Conservation (phyloP, 352 stramenopile genomes). For the Phytophthora pinifolia region DNA sequence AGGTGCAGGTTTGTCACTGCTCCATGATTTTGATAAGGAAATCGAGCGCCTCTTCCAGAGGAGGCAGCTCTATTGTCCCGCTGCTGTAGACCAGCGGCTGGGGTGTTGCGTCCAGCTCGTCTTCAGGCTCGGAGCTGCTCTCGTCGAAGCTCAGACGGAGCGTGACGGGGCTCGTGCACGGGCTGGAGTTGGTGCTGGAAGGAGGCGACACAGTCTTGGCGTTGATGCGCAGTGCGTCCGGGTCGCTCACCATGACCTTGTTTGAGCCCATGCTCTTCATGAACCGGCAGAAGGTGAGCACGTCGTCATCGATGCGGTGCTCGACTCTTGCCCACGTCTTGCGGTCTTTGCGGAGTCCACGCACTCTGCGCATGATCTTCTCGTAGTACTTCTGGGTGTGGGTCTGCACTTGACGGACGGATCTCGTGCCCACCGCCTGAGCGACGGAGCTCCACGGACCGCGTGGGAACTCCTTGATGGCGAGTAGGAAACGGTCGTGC, state of each 20-base stretch:
- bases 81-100: slow-evolving; percentile 4
- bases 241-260: slow-evolving; percentile 27
- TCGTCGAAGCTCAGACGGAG: slow-evolving; percentile 17
- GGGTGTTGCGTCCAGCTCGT: slow-evolving; percentile 14
- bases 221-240: slow-evolving; percentile 17
- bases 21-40: slow-evolving; percentile 57
- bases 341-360: slow-evolving; percentile 59
- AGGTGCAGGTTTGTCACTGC: slow-evolving; percentile 9
- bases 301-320: slow-evolving; percentile 60
- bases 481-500: slow-evolving; percentile 56
- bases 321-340: slow-evolving; percentile 50
- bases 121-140: slow-evolving; percentile 11
- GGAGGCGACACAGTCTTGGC: slow-evolving; percentile 18
- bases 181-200: slow-evolving; percentile 26
- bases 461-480: slow-evolving; percentile 45
- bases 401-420: slow-evolving; percentile 66
- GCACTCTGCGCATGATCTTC: slow-evolving; percentile 65
- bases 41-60: slow-evolving; percentile 53
- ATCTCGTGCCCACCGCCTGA: slow-evolving; percentile 43
- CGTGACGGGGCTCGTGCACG: slow-evolving; percentile 28
- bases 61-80: slow-evolving; percentile 24
- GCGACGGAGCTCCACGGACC: slow-evolving; percentile 50
- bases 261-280: slow-evolving; percentile 40
- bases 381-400: slow-evolving; percentile 72
- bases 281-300: slow-evolving; percentile 49